phyloP scores from a whole-genome alignment of 306 rosid genomes.

The Trifolium dubium region DNA sequence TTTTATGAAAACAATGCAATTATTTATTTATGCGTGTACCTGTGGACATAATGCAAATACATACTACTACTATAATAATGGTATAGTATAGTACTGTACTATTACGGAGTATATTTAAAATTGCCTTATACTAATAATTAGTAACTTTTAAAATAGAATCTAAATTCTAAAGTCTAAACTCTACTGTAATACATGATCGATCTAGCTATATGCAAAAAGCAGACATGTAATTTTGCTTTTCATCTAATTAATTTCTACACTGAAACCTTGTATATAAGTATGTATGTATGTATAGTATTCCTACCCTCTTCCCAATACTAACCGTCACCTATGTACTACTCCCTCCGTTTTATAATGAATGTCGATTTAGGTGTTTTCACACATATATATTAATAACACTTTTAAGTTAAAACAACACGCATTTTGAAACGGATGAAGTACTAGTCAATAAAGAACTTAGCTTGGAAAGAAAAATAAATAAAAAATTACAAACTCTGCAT shows the following conservation, averaged over 20 bases:
- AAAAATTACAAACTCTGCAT: neutral
- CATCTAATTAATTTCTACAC: constrained; percentile 12
- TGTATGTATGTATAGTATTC: neutral
- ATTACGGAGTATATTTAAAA: neutral
- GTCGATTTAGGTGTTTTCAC: too few species aligned
- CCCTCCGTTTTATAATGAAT: neutral
- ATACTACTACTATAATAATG: neutral
- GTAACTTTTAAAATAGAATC: neutral
- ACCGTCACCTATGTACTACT: neutral
- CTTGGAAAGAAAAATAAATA: neutral
- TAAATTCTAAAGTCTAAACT: too few species aligned
- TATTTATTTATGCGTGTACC: constrained; percentile 29
- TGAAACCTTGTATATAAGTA: neutral
- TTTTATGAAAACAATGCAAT: constrained; percentile 51
- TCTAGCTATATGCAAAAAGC: neutral
- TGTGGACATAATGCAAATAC: neutral
- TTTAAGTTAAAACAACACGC: neutral
- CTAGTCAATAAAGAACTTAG: neutral
- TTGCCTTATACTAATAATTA: too few species aligned
- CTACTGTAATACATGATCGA: too few species aligned
- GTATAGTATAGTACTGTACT: neutral
- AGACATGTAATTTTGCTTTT: constrained; percentile 13
- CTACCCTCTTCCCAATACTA: constrained; percentile 25
- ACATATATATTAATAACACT: neutral
- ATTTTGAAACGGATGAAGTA: too few species aligned